phyloP scores from a whole-genome alignment of 257 asterid species.

The Solanum piurae region DNA sequence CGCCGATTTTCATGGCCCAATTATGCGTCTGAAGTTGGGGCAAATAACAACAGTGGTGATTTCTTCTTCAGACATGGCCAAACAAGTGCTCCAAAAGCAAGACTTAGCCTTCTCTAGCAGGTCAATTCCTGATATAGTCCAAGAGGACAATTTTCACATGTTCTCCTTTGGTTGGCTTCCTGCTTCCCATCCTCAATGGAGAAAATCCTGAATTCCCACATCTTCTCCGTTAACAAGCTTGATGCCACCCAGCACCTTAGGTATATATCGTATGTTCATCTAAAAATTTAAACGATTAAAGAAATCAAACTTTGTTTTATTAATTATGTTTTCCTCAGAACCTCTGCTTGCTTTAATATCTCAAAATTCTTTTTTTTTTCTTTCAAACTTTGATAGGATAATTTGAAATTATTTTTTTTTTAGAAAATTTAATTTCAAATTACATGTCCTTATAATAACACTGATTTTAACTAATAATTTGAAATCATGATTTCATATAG shows the following conservation, averaged over 20 bases:
- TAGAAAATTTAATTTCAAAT: too few species aligned
- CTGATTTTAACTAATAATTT: too few species aligned
- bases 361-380: too few species aligned
- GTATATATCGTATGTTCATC: not conserved
- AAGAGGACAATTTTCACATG: constrained; percentile 43
- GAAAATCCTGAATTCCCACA: constrained; percentile 45
- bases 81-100: constrained; percentile 56
- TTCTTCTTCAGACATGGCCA: constrained; percentile 53
- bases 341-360: too few species aligned
- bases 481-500: too few species aligned
- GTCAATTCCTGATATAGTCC: constrained; percentile 39
- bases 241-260: constrained; percentile 57
- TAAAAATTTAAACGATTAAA: too few species aligned
- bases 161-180: constrained; percentile 73
- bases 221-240: constrained; percentile 51
- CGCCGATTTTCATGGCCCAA: constrained; percentile 50
- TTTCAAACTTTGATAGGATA: too few species aligned
- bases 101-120: constrained; percentile 54
- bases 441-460: too few species aligned
- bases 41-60: constrained; percentile 39
- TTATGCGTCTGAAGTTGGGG: constrained; percentile 59
- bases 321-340: too few species aligned
- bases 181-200: constrained; percentile 39
- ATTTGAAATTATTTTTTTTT: too few species aligned
- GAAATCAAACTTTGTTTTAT: too few species aligned